Evolutionary conservation across 2,329 filamentous ascomycete species (phyloP).

Genomic region (Neophaeococcomyces aloes): DNA sequence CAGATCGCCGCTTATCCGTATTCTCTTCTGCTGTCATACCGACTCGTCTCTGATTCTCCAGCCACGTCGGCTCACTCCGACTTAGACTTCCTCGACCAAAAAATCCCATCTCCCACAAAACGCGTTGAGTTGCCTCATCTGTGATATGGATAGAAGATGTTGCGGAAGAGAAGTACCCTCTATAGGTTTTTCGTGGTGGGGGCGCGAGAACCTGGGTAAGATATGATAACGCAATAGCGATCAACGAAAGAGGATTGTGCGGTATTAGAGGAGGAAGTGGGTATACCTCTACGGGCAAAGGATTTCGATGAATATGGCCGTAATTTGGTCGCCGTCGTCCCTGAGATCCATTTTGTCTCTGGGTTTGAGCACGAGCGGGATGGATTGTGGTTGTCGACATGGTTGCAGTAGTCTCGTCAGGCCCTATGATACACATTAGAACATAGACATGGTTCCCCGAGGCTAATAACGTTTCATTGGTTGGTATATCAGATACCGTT

Average conservation of each 20-base stretch:
- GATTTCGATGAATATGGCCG: conserved; percentile 69
- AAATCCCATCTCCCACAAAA: conserved; percentile 92
- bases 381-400: conserved; percentile 5
- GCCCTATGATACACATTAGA: too few species aligned
- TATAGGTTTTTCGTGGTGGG: conserved; percentile 51
- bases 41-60: conserved; percentile 68
- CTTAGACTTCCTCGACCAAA: conserved; percentile 91
- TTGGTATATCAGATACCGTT: conserved; percentile 99
- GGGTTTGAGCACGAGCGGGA: neutral
- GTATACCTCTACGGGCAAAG: conserved; percentile 68
- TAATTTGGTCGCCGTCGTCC: conserved; percentile 41
- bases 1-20: conserved; percentile 65
- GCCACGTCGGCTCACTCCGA: conserved; percentile 89
- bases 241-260: conserved; percentile 78
- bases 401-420: neutral
- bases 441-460: too few species aligned
- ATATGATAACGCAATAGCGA: conserved; percentile 71
- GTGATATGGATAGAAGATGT: conserved; percentile 78
- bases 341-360: neutral
- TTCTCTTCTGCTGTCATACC: conserved; percentile 72
- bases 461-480: too few species aligned
- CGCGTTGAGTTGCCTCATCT: conserved; percentile 62
- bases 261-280: conserved; percentile 82
- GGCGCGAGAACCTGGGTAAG: conserved; percentile 59
- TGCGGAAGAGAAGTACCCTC: conserved; percentile 68